Conservation (phyloP, 495 filamentous ascomycete genomes). For the Penicillium coprophilum region DNA sequence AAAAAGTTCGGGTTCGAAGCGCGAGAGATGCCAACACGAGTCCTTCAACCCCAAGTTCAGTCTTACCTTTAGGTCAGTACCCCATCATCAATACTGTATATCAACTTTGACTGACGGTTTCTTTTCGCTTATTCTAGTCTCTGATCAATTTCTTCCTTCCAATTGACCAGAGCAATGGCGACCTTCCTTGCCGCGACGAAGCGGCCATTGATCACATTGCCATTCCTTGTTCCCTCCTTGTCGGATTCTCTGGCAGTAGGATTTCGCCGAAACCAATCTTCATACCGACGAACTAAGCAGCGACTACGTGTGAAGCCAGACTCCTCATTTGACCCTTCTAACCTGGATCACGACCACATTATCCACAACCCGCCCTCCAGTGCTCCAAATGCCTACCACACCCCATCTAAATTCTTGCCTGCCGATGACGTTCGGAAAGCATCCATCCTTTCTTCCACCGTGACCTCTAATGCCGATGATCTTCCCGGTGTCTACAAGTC, state of each 20-base stretch:
- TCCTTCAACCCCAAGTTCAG: slow-evolving; percentile 5
- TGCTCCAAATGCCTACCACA: slow-evolving; percentile 76
- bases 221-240: slow-evolving; percentile 43
- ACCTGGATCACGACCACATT: slow-evolving; percentile 59
- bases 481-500: slow-evolving; percentile 59
- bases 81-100: neutral
- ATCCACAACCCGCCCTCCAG: slow-evolving; percentile 95
- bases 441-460: slow-evolving; percentile 40
- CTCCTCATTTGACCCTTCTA: slow-evolving; percentile 60
- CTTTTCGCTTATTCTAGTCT: neutral
- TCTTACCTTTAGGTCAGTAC: slow-evolving; percentile 9
- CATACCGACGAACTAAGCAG: slow-evolving; percentile 67
- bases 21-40: slow-evolving; percentile 13
- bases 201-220: slow-evolving; percentile 43
- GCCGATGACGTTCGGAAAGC: slow-evolving; percentile 67
- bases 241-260: slow-evolving; percentile 34
- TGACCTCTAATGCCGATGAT: slow-evolving; percentile 23
- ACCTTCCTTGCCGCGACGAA: slow-evolving; percentile 32
- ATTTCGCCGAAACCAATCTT: slow-evolving; percentile 61
- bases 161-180: slow-evolving; percentile 32
- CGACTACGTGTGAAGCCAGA: slow-evolving; percentile 71
- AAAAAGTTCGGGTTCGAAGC: slow-evolving; percentile 27
- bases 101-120: slow-evolving; percentile 1
- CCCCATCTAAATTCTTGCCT: slow-evolving; percentile 88
- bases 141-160: neutral